These are phyloP conservation scores for Millerozyma miso DNA, from an alignment of 805 yeast genomes.

Conservation along the genomic window DNA sequence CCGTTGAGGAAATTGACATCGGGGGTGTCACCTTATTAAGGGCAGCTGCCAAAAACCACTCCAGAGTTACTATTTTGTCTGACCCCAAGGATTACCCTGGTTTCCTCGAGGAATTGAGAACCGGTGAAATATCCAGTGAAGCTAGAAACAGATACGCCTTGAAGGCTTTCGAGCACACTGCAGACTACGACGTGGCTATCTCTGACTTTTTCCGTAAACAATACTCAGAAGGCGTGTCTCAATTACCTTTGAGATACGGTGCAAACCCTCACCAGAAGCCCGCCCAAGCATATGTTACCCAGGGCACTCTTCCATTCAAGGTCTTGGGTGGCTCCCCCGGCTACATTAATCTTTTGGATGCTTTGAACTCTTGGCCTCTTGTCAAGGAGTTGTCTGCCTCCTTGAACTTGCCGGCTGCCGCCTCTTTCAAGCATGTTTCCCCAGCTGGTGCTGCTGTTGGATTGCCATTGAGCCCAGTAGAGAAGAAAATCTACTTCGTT, in stretches of 20 bases:
- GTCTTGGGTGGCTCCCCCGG: constrained; percentile 96
- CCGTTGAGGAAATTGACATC: constrained; percentile 97
- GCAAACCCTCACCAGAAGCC: constrained; percentile 99
- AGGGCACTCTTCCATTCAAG: constrained; percentile 89
- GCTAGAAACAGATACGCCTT: constrained; percentile 83
- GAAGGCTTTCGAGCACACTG: constrained; percentile 98
- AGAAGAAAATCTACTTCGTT: constrained; percentile 94
- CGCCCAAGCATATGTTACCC: constrained; percentile 89
- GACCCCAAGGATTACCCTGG: constrained; percentile 92
- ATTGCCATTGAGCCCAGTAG: constrained; percentile 82
- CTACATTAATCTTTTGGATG: constrained; percentile 93
- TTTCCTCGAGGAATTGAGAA: constrained; percentile 75
- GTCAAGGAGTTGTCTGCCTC: constrained; percentile 95
- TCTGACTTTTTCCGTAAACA: constrained; percentile 97
- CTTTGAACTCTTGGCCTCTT: constrained; percentile 97
- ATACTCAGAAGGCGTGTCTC: constrained; percentile 84
- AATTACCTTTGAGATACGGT: constrained; percentile 94
- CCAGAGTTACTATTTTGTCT: constrained; percentile 90
- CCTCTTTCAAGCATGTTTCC: constrained; percentile 96
- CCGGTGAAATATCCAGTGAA: constrained; percentile 67
- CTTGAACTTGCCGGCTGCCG: constrained; percentile 95
- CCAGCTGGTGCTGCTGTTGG: constrained; percentile 99
- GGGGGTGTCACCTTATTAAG: constrained; percentile 95
- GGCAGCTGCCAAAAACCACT: constrained; percentile 98
- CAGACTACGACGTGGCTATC: constrained; percentile 93